Conservation (phyloP, 2,329 filamentous ascomycete genomes). For the Ascochyta viciae-villosae region DNA sequence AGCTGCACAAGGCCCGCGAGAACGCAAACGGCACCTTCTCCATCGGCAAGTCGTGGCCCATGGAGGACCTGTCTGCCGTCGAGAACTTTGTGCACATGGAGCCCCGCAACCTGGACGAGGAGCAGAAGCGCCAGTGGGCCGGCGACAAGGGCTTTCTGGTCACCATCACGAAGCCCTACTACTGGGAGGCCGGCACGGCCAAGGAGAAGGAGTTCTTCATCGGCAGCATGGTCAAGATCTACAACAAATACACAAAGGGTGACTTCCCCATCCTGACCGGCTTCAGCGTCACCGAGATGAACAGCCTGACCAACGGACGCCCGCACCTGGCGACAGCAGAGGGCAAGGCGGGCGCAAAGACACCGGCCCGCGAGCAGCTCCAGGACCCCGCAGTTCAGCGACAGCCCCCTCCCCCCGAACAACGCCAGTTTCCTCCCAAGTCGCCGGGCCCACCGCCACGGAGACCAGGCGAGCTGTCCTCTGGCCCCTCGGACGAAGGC, state of each 20-base stretch:
- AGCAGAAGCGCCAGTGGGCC: conserved; percentile 75
- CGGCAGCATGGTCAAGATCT: conserved; percentile 94
- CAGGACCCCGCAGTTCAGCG: conserved; percentile 23
- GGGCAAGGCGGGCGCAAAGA: conserved; percentile 28
- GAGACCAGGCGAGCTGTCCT: conserved; percentile 28
- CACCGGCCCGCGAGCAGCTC: conserved; percentile 13
- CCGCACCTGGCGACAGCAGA: conserved; percentile 41
- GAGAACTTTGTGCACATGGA: conserved; percentile 77
- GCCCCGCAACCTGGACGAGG: conserved; percentile 65
- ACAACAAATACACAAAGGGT: conserved; percentile 81
- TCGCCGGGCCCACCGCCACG: conserved; percentile 30
- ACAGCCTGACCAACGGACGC: conserved; percentile 70
- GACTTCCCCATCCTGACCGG: conserved; percentile 79
- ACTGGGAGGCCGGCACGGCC: conserved; percentile 90
- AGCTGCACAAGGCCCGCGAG: conserved; percentile 96
- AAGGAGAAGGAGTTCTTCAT: conserved; percentile 99
- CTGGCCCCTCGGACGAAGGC: conserved; percentile 21
- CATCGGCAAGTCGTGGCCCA: conserved; percentile 97
- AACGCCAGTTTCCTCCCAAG: conserved; percentile 29
- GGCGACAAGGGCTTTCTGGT: conserved; percentile 85
- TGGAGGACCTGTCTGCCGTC: conserved; percentile 85
- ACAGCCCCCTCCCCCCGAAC: conserved; percentile 23
- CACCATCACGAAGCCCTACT: conserved; percentile 91
- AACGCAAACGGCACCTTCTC: conserved; percentile 94
- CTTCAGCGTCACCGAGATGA: conserved; percentile 81